Evolutionary conservation across 2,329 filamentous ascomycete species (phyloP).

Genomic region (Pseudomassariella vexata): DNA sequence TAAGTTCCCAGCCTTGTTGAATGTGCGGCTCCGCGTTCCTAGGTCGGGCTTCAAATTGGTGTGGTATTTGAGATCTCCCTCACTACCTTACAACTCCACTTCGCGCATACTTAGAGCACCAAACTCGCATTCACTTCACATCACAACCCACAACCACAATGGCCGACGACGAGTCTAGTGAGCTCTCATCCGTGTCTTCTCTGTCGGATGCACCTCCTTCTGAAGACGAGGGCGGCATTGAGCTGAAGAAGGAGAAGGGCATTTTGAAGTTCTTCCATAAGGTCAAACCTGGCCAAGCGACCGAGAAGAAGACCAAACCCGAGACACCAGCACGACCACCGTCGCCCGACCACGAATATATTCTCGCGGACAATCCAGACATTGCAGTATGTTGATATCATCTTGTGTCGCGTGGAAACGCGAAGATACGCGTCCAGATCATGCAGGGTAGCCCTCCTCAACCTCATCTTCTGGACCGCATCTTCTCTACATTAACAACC

Average conservation of each 20-base stretch:
- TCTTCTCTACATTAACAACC: too few relatives aligned
- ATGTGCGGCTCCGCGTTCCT: too few relatives aligned
- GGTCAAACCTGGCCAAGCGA: too few relatives aligned
- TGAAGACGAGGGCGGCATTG: conserved; percentile 47
- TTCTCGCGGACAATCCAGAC: conserved; percentile 82
- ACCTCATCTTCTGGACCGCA: too few relatives aligned
- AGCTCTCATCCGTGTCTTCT: conserved; percentile 53
- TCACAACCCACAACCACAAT: conserved; percentile 30
- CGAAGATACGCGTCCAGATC: conserved; percentile 48
- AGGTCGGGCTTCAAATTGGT: too few relatives aligned
- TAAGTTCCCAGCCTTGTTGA: too few relatives aligned
- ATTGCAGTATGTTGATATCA: conserved; percentile 71
- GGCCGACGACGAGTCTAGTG: conserved; percentile 58
- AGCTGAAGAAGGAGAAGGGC: conserved; percentile 47
- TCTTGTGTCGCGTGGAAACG: conserved; percentile 41
- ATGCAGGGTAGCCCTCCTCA: too few relatives aligned
- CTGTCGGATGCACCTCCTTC: conserved; percentile 42
- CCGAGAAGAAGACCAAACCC: conserved; percentile 35
- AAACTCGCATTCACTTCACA: conserved; percentile 11
- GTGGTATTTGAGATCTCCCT: too few relatives aligned
- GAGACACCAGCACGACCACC: conserved; percentile 56
- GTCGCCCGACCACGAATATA: conserved; percentile 85
- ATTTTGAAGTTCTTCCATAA: conserved; percentile 66
- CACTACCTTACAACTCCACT: too few relatives aligned
- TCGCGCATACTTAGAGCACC: neutral